A percentile compares a stretch with the other conserved stretches of the same genome.
phyloP scores from a whole-genome alignment of 2,329 filamentous ascomycete species.

The Alternaria sp. region DNA sequence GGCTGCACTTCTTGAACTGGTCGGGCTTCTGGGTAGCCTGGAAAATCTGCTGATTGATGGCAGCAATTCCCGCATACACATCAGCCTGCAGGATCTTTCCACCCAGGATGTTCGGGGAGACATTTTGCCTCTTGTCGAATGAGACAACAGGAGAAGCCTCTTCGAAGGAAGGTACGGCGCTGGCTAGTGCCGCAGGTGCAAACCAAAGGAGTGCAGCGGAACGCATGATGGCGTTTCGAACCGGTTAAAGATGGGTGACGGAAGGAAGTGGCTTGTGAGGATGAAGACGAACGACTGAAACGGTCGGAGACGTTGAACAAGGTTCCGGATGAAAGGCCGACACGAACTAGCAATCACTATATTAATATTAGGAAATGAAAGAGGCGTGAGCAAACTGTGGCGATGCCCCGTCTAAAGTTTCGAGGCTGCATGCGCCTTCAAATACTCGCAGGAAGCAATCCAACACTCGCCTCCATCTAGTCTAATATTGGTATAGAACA shows the following conservation, averaged over 20 bases:
- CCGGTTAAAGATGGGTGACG: constrained; percentile 19
- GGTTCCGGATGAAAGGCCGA: constrained; percentile 17
- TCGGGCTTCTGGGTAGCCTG: constrained; percentile 31
- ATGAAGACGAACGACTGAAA: constrained; percentile 16
- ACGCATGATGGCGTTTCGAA: constrained; percentile 29
- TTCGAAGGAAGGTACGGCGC: constrained; percentile 26
- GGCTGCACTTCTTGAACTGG: constrained; percentile 47
- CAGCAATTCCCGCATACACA: constrained; percentile 35
- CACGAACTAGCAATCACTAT: constrained; percentile 17
- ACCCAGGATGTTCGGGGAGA: constrained; percentile 16
- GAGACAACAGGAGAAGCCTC: constrained; percentile 14
- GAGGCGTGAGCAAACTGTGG: constrained; percentile 16
- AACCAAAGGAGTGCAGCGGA: constrained; percentile 30
- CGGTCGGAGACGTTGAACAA: constrained; percentile 17
- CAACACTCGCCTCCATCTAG: constrained; percentile 15
- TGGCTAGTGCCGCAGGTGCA: constrained; percentile 25
- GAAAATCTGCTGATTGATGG: constrained; percentile 39
- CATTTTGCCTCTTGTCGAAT: constrained; percentile 32
- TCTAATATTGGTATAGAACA: constrained; percentile 1
- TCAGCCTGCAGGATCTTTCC: constrained; percentile 34
- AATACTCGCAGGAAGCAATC: constrained; percentile 22
- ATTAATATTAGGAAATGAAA: constrained; percentile 21
- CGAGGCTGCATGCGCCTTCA: constrained; percentile 24
- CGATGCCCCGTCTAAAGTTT: constrained; percentile 18
- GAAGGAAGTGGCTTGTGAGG: constrained; percentile 13